phyloP scores from a whole-genome alignment of 257 asterid species.

The Solanum bulbocastanum region DNA sequence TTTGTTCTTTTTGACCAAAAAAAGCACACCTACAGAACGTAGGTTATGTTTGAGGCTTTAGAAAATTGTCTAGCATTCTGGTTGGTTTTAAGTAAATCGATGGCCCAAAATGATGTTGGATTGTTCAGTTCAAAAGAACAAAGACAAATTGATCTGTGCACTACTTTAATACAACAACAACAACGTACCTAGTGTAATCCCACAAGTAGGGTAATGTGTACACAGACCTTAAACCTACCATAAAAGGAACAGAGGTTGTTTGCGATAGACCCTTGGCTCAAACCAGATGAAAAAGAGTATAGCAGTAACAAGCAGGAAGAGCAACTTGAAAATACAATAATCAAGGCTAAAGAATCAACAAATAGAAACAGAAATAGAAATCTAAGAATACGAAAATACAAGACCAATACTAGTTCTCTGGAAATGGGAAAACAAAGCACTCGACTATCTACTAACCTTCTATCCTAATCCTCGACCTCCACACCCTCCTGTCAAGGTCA shows the following conservation, averaged over 20 bases:
- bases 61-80: no score
- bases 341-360: not conserved
- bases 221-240: not conserved
- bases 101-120: not conserved
- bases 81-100: no score
- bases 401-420: not conserved
- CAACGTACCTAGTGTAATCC: no score
- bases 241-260: not conserved
- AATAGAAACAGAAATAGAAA: not conserved
- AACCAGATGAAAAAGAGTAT: not conserved
- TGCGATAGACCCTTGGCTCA: not conserved
- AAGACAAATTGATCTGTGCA: not conserved
- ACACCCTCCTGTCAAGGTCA: not conserved
- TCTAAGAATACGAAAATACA: not conserved
- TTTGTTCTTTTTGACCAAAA: no score
- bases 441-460: not conserved
- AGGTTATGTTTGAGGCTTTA: no score
- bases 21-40: not conserved
- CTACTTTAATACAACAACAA: no score
- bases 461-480: not conserved
- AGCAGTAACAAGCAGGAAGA: not conserved
- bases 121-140: not conserved
- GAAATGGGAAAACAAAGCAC: not conserved
- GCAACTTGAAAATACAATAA: not conserved
- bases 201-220: no score